Evolutionary conservation across 1,139 yeast genomes (phyloP), one percentile per base, ranked within the genome.

Genomic region (Starmera stellimalicola): DNA sequence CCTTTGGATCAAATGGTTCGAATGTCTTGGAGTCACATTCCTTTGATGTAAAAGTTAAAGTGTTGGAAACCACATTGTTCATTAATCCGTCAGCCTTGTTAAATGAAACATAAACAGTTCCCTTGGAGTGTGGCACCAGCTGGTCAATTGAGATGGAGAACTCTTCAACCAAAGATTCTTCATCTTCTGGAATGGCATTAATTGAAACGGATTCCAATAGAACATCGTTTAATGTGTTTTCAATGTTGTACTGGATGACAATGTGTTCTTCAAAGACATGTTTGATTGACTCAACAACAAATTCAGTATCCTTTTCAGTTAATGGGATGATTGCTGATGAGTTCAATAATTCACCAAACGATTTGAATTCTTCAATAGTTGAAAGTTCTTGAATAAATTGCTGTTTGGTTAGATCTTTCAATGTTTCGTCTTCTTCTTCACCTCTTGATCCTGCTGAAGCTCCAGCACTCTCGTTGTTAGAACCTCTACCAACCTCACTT

Each of bases 241-340:
- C 73, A 45, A 93, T 74, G 45, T 81, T 76, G 59, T 74, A 91
- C 64, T 91, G 95, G 44, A 91, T 64, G 22, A 91, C 93, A 52
- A 87, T 63, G 56, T 85, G 82, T 27, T 73, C 71, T 35, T 73
- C 61, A 60, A 82, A 91, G 39, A 87, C 63, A 57, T 88, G 97
- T 58, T 84, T 87, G 37, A 83, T 69, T 24, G 83, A 91, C 35
- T 71, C 70, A 35, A 93, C 95, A 33, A 85, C 91, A 55, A 87
- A 87, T 60, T 91, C 99, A 43, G 94, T 87, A 55, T 88, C 98
- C 42, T 74, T 71, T 55, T 91, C 98, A 23, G 98, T 88, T 51
- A 91, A 73, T 46, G 80, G 75, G 37, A 75, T 64, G 35, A 74
- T 70, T 32, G 63, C 57, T 2, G 94, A 78, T 8, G 91, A 73